Base-by-base conservation (phyloP, 1,139 yeast species). In the Pichia sp. region DNA sequence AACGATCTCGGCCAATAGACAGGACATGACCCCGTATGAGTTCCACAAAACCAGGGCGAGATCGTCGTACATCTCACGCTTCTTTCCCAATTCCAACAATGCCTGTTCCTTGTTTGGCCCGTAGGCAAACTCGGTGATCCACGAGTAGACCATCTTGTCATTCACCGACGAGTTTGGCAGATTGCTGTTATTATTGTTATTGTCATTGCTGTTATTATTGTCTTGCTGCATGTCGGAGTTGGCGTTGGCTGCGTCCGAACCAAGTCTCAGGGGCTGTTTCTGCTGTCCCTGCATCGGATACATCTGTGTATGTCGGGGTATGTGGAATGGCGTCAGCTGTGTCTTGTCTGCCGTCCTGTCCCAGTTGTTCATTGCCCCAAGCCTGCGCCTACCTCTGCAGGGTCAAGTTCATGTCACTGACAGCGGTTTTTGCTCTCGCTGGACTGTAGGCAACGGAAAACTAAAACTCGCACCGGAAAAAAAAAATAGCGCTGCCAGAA, bases 31-130 rank as follows among this genome's bases (percentile, higher is more conserved):
- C 30, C 98, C 99, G 72, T 87, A 92, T 4, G 97, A 88, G 64
- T 93, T 87, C 99, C 99, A 93, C 57, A 93, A 75, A 6, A 92
- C 95, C 48, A 91, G 73, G 0, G 99, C 98, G 60, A 93, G 77
- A 67, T 93, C 98, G 57, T 91, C 97, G 67, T 89, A 92, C 67
- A 90, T 93, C 67, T 93, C 99, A 61, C 99, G 79, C 66, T 91
- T 92, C 68, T 93, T 90, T 8, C 98, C 97, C 51, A 93, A 75
- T 68, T 92, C 98, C 60, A 91, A 73, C 55, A 93, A 75, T 1
- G 99, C 98, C 64, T 93, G 89, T 66, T 93, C 99, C 64, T 95
- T 82, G 66, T 88, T 88, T 44, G 92, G 87, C 1, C 97, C 97
- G 55, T 89, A 85, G 43, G 90, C 91, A 53, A 93, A 76, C 68